Base-by-base conservation (phyloP, 257 asterid genomes). In the Euphrasia confusa region DNA sequence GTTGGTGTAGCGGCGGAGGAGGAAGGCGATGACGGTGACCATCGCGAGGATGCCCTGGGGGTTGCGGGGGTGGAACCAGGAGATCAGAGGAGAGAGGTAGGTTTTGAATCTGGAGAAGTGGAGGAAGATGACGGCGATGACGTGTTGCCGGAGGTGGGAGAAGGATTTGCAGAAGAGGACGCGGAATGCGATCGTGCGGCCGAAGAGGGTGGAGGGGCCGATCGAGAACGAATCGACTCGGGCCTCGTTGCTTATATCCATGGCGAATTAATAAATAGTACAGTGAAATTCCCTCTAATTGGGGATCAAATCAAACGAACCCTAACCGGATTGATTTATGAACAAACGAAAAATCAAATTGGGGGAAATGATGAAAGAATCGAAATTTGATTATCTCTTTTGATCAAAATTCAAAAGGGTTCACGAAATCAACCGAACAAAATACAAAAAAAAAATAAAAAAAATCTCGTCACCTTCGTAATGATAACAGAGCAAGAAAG, bases 211-310 rank as follows among this genome's bases (percentile, higher is more conserved):
- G 2, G 95, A 80, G 5, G 97, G 99, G n/a, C 97, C 99, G 39
- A 93, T 93, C 1, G 88, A 79, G 77, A 90, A 93, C 32, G 85
- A 74, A 78, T 89, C 96, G 62, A 93, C 89, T 65, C 75, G 77
- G 24, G 99, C 97, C 76, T 93, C 99, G 60, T 82, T 89, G 67
- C 92, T 89, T 53, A 87, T 87, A 77, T 89, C 99, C 98, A 92
- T 89, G 30, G 17, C 78, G 12, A 37, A 35, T 7, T 37, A 7
- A 37, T 12, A 42, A 42, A 42, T 42, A 42, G 5, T 6, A 42
- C 48, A 2, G 24, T 21, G 24, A 21, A 11, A 42, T 42, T 44
- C 5, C 7, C 12, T 44, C 39, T 33, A 5, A 33, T 33, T 33
- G 9, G 9, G 40, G 40, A 35, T 35, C 40, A 8, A 37, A 35